Conservation (phyloP, 2,329 filamentous ascomycete species). For the Chrysoporthe puriensis region DNA sequence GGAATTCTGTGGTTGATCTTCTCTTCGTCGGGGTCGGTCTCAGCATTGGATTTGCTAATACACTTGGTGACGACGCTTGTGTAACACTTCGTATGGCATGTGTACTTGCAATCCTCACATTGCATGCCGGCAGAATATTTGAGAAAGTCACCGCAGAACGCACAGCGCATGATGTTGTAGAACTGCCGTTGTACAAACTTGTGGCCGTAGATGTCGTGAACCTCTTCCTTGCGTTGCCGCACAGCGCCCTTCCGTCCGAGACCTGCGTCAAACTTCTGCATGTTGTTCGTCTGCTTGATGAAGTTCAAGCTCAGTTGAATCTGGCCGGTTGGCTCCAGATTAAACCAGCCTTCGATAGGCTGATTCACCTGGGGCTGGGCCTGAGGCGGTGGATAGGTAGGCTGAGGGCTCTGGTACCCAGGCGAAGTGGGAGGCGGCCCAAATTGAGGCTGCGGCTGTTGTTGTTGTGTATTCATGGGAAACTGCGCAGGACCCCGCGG, state of each 20-base stretch:
- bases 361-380: slow-evolving; percentile 58
- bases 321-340: slow-evolving; percentile 88
- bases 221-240: slow-evolving; percentile 95
- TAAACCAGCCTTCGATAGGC: slow-evolving; percentile 93
- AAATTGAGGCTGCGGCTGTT: slow-evolving; percentile 41
- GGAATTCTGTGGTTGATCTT: slow-evolving; percentile 99
- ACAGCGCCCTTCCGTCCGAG: slow-evolving; percentile 95
- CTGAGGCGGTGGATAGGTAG: slow-evolving; percentile 37
- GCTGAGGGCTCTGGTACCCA: slow-evolving; percentile 37
- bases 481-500: slow-evolving; percentile 57
- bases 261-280: slow-evolving; percentile 82
- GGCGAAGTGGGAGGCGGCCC: slow-evolving; percentile 49
- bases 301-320: slow-evolving; percentile 93
- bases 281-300: slow-evolving; percentile 84
- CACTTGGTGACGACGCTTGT: slow-evolving; percentile 97
- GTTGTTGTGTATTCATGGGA: slow-evolving; percentile 55
- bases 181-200: slow-evolving; percentile 99
- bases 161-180: slow-evolving; percentile 99
- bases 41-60: slow-evolving; percentile 98
- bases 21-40: slow-evolving; percentile 97
- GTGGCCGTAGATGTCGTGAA: slow-evolving; percentile 98
- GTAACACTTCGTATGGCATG: slow-evolving; percentile 98
- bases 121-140: slow-evolving; percentile 99
- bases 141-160: slow-evolving; percentile 95
- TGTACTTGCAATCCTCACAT: slow-evolving; percentile 99